Evolutionary conservation across 192 early-diverging fungal species (phyloP).

Genomic region (Radiomyces spectabilis): DNA sequence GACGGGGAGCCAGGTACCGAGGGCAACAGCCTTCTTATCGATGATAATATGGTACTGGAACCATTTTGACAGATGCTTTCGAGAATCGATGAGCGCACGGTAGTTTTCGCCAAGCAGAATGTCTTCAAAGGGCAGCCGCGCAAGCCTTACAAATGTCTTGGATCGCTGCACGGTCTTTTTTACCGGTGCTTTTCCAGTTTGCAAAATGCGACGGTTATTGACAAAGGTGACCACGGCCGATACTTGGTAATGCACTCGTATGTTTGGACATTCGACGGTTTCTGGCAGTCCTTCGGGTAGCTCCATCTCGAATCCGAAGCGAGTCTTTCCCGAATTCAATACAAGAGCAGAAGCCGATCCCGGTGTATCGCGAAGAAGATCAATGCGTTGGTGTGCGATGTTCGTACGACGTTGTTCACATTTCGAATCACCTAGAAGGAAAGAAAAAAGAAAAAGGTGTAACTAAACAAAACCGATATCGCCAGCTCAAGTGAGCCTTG

Average conservation of each 20-base stretch:
- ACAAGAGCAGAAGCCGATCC: background rate
- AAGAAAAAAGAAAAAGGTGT: too few species aligned
- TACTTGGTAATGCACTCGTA: background rate
- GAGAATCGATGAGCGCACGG: background rate
- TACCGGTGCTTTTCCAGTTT: background rate
- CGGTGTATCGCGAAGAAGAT: background rate
- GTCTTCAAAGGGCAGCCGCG: background rate
- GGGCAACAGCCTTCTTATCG: background rate
- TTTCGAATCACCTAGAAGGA: background rate
- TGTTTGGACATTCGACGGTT: background rate
- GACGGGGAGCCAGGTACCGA: background rate
- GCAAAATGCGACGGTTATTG: background rate
- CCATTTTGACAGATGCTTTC: background rate
- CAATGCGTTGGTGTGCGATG: background rate
- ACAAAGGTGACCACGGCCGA: background rate
- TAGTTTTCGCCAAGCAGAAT: background rate
- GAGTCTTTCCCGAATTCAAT: background rate
- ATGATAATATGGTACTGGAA: background rate
- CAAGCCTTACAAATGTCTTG: too few species aligned
- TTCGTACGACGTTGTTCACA: background rate
- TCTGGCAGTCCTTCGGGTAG: background rate
- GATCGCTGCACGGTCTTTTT: slow-evolving; percentile 2
- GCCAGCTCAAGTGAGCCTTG: too few species aligned
- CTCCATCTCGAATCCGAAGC: slow-evolving; percentile 2
- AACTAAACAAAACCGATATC: too few species aligned